phyloP scores from a whole-genome alignment of 1,284 basidiomycete species.

The Anthracocystis panici-leucophaei region DNA sequence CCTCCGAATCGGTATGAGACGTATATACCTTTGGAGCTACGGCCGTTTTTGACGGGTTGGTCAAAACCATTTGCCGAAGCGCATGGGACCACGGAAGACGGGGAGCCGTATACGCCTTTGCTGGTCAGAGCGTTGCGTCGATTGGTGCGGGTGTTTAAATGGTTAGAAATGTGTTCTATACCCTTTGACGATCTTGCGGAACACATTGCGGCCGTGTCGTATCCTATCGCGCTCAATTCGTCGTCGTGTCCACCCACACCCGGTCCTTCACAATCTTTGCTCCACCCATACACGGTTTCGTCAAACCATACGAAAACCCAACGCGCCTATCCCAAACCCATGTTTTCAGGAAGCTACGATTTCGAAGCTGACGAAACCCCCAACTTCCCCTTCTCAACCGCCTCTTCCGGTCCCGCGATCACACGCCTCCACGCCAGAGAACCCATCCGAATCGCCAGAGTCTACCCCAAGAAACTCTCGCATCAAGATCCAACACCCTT shows the following conservation, averaged over 20 bases:
- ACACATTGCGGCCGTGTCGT: constrained; percentile 39
- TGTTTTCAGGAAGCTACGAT: neutral
- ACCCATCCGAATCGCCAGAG: constrained; percentile 7
- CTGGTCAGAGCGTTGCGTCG: constrained; percentile 12
- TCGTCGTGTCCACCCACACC: constrained; percentile 37
- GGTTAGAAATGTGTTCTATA: constrained; percentile 32
- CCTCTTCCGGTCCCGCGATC: constrained; percentile 27
- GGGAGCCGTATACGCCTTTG: constrained; percentile 3
- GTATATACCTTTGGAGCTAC: constrained; percentile 24
- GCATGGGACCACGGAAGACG: neutral
- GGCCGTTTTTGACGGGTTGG: constrained; percentile 34
- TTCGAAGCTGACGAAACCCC: constrained; percentile 6
- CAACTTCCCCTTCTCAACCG: constrained; percentile 41
- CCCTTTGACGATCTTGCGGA: constrained; percentile 43
- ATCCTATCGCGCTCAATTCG: constrained; percentile 25
- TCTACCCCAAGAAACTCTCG: constrained; percentile 21
- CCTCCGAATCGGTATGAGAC: constrained; percentile 21
- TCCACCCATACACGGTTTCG: constrained; percentile 32
- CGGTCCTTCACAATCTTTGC: constrained; percentile 25
- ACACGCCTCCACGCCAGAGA: constrained; percentile 9
- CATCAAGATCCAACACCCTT: constrained; percentile 42
- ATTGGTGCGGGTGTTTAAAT: constrained; percentile 25
- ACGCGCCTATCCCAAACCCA: neutral
- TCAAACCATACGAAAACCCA: constrained; percentile 24
- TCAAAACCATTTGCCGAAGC: constrained; percentile 14